Evolutionary conservation across 441 rosid species (phyloP).

Genomic region (Hura crepitans): DNA sequence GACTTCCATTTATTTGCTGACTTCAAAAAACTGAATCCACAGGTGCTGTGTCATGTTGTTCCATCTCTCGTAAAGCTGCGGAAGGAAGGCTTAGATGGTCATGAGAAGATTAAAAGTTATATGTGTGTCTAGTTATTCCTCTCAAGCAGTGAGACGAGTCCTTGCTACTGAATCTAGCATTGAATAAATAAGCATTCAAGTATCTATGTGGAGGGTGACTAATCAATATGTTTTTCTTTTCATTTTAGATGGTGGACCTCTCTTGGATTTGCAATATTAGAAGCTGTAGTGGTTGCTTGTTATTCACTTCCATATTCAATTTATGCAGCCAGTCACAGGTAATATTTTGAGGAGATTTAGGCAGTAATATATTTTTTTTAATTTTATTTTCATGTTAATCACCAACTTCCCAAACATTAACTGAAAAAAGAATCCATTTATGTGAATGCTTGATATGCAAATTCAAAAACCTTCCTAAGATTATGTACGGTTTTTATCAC

Average conservation of each 20-base stretch:
- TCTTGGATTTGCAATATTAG: slow-evolving; percentile 76
- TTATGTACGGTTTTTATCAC: not conserved
- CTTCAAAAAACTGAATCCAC: slow-evolving; percentile 20
- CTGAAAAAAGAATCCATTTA: not conserved
- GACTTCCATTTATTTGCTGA: slow-evolving; percentile 10
- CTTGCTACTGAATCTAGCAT: slow-evolving; percentile 30
- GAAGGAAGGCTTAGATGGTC: slow-evolving; percentile 96
- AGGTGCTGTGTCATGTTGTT: slow-evolving; percentile 85
- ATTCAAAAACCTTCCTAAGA: not conserved
- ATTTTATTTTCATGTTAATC: not conserved
- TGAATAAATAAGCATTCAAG: not conserved
- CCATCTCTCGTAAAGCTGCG: slow-evolving; percentile 88
- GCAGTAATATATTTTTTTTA: not conserved
- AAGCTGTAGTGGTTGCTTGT: slow-evolving; percentile 68
- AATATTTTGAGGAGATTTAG: slow-evolving; percentile 23
- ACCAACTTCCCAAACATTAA: not conserved
- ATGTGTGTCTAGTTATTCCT: slow-evolving; percentile 82
- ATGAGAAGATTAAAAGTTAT: slow-evolving; percentile 96
- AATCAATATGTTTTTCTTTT: slow-evolving; percentile 16
- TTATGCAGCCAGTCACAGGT: slow-evolving; percentile 77
- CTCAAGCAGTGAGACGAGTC: slow-evolving; percentile 64
- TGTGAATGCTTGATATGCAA: slow-evolving; percentile 1
- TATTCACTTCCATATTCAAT: slow-evolving; percentile 82
- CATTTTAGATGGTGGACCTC: slow-evolving; percentile 92
- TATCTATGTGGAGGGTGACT: slow-evolving; percentile 18